Evolutionary conservation across 441 rosid genomes (phyloP).

Genomic region (Euphorbia celastroides): DNA sequence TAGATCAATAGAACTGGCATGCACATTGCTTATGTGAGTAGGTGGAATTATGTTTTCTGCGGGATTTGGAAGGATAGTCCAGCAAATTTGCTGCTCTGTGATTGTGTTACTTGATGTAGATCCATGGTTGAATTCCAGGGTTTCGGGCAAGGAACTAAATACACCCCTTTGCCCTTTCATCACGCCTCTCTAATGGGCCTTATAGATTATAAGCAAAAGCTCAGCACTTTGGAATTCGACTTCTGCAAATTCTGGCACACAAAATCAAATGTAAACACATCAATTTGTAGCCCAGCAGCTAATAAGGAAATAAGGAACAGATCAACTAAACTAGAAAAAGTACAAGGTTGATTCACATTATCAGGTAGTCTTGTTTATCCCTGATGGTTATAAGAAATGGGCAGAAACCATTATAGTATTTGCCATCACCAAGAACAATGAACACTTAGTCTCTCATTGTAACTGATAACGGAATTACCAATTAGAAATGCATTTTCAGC

Average conservation of each 20-base stretch:
- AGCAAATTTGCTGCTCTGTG: constrained; percentile 55
- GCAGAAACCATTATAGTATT: background rate
- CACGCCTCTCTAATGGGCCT: constrained; percentile 24
- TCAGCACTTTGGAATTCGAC: constrained; percentile 15
- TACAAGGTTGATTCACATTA: too few relatives aligned
- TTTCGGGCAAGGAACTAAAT: constrained; percentile 65
- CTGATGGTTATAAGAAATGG: background rate
- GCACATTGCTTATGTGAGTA: constrained; percentile 28
- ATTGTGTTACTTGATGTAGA: constrained; percentile 57
- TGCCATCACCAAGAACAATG: background rate
- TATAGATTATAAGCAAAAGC: constrained; percentile 7
- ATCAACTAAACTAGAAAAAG: background rate
- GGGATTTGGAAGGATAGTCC: constrained; percentile 53
- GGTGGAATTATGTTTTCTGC: constrained; percentile 40
- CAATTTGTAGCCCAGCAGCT: background rate
- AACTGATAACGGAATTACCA: background rate
- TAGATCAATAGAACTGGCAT: constrained; percentile 40
- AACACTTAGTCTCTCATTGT: background rate
- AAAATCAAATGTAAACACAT: background rate
- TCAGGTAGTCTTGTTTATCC: background rate
- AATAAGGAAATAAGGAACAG: background rate
- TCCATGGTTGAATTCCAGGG: constrained; percentile 69
- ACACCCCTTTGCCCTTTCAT: constrained; percentile 92
- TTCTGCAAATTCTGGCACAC: constrained; percentile 15
- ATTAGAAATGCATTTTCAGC: background rate